Conservation (phyloP, 2,329 filamentous ascomycete genomes). For the Fusarium fujikuroi region DNA sequence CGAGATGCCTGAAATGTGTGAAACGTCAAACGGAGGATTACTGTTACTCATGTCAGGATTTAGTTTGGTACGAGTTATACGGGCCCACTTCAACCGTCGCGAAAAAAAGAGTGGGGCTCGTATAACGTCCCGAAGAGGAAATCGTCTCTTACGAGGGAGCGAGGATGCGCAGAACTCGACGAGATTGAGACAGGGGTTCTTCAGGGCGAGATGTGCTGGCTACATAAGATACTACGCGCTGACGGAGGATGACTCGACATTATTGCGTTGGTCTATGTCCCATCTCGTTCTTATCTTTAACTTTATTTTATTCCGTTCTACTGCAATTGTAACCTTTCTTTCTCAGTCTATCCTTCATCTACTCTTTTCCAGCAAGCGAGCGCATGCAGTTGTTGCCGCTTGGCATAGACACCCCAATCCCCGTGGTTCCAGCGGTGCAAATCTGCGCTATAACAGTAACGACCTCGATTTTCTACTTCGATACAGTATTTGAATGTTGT, state of each 20-base stretch:
- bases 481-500: rapidly evolving
- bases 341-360: rapidly evolving
- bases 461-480: rapidly evolving
- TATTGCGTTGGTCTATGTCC: background rate
- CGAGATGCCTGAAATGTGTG: background rate
- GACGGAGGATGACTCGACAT: background rate
- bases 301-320: rapidly evolving
- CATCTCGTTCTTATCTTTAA: background rate
- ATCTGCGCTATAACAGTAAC: background rate
- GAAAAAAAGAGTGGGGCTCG: constrained; percentile 16
- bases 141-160: constrained; percentile 23
- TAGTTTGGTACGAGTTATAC: background rate
- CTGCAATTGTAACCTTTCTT: background rate
- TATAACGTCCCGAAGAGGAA: constrained; percentile 28
- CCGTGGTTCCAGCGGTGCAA: no score
- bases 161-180: background rate
- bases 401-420: background rate
- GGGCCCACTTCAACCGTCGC: background rate
- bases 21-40: background rate
- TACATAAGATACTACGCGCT: background rate
- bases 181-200: background rate
- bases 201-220: background rate
- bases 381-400: background rate
- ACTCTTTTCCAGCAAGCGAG: background rate
- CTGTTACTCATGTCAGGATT: background rate